Base-by-base conservation (phyloP, 345 rosid genomes). In the Odontarrhena argentea region DNA sequence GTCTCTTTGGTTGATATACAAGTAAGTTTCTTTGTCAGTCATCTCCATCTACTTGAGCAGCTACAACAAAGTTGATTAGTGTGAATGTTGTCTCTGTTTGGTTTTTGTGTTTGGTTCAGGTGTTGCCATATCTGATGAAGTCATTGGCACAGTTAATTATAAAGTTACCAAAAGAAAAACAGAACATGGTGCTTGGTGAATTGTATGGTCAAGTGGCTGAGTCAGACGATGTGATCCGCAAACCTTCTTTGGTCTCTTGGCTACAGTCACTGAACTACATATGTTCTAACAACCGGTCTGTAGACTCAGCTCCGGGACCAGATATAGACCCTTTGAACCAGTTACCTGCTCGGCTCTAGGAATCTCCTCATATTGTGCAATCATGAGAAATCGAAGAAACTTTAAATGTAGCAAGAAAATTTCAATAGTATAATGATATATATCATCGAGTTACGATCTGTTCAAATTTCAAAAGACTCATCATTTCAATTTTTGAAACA, bases 201-300 rank as follows among this genome's bases (percentile, higher is more conserved):
- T 56, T 94, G 70, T 85, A 87, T 30, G 53, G 85, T 51, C 86
- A 81, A 72, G 93, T 91, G 44, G 92, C 96, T 10, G 96, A 84
- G 54, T 91, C 97, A 13, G 99, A 94, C 65, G 97, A 94, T 81
- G 97, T 91, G 45, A 84, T 87, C 28, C 95, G 96, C 42, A 94
- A 94, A 63, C 89, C 96, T 18, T 46, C 87, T 49, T 78, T 91
- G 62, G 97, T 94, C 58, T 91, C 97, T 24, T 94, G 96, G 97
- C 61, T 91, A 78, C 96, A 88, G 75, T 91, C 96, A 26, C 71
- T 91, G 36, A 81, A 86, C 56, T 94, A 87, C 75, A 55, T 91
- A 3, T 91, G 85, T 73, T 82, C 82, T 67, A 82, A 77, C 65
- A 73, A 50, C 18, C 59, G 40, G 34, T 74, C 67, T 18, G 65